These are phyloP conservation scores for Vitellaria paradoxa DNA, from an alignment of 179 eudicot species.

Conservation along the genomic window DNA sequence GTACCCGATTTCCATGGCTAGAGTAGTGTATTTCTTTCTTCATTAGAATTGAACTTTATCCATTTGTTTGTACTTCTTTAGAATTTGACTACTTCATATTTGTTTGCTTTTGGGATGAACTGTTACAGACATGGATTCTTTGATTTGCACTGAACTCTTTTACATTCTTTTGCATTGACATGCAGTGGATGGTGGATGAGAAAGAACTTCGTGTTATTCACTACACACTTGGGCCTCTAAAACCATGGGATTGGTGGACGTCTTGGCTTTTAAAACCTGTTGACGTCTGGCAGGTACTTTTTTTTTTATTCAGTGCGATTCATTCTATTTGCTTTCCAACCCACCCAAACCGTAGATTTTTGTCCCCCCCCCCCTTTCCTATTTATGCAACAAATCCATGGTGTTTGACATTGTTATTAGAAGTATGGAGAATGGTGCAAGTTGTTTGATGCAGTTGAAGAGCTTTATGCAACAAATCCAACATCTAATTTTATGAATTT, in stretches of 20 bases:
- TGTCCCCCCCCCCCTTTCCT: background rate
- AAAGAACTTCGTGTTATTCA: constrained; percentile 87
- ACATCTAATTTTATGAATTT: constrained; percentile 20
- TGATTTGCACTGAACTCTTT: constrained; percentile 13
- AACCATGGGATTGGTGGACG: constrained; percentile 99
- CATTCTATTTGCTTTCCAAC: background rate
- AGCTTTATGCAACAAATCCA: background rate
- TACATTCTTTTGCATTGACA: constrained; percentile 1
- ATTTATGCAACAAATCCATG: background rate
- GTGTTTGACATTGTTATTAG: background rate
- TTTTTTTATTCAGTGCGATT: constrained; percentile 6
- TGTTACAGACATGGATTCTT: too few species aligned
- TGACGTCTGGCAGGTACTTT: constrained; percentile 94
- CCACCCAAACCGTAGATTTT: background rate
- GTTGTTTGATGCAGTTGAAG: background rate
- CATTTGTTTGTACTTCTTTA: background rate
- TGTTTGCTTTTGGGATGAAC: background rate
- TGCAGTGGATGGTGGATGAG: constrained; percentile 99
- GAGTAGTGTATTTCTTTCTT: constrained; percentile 1
- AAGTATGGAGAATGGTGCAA: background rate
- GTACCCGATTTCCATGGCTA: background rate
- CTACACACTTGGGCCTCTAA: constrained; percentile 96
- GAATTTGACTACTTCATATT: background rate
- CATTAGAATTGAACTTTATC: too few species aligned
- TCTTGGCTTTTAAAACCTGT: constrained; percentile 98